phyloP scores from a whole-genome alignment of 176 grass and related monocot species.

The Thinopyrum elongatum region DNA sequence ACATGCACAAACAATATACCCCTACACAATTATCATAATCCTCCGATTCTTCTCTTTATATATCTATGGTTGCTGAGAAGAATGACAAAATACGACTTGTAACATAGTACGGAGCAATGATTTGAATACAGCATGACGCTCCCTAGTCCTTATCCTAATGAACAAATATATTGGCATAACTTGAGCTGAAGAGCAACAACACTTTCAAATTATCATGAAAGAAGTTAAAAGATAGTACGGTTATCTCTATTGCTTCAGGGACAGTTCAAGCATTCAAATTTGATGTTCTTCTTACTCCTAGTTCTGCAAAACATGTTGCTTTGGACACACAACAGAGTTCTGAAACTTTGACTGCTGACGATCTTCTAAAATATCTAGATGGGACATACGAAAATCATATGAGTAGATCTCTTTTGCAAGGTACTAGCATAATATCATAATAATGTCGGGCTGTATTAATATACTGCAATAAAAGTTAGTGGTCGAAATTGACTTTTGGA shows the following conservation, averaged over 20 bases:
- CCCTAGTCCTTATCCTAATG: neutral
- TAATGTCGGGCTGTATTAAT: neutral
- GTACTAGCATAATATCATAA: neutral
- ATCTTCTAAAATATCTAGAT: neutral
- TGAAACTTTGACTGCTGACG: neutral
- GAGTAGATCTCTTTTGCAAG: neutral
- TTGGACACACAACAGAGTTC: neutral
- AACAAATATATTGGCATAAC: neutral
- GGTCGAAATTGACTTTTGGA: neutral
- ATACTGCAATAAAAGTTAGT: neutral
- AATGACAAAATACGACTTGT: neutral
- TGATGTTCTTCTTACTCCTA: neutral
- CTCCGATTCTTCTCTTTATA: neutral
- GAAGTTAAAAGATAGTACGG: neutral
- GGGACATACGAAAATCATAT: neutral
- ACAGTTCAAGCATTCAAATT: neutral
- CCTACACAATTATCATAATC: neutral
- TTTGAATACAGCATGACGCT: neutral
- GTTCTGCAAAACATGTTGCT: neutral
- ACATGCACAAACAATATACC: neutral
- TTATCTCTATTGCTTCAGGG: neutral
- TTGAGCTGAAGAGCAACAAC: neutral
- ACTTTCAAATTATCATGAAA: neutral
- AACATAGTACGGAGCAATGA: slow-evolving; percentile 14
- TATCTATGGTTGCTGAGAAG: slow-evolving; percentile 16